A percentile compares a stretch with the other conserved stretches of the same genome.
Evolutionary conservation across 495 filamentous ascomycete species (phyloP).

Genomic region (Pseudevernia furfuracea): DNA sequence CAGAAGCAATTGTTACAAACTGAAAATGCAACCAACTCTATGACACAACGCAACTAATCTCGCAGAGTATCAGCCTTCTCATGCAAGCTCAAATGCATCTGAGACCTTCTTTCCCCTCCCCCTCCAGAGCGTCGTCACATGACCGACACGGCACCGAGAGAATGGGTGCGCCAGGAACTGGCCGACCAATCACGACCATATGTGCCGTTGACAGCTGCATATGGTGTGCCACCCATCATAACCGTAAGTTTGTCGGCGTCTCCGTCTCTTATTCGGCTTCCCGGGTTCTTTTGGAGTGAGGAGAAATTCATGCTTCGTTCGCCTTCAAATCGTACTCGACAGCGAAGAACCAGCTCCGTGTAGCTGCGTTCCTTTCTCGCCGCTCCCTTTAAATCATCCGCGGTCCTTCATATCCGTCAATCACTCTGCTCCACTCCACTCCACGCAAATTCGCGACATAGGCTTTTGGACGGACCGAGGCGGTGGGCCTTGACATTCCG

Average conservation of each 20-base stretch:
- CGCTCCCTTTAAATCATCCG: conserved; percentile 4
- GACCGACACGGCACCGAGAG: conserved; percentile 20
- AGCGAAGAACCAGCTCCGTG: not conserved
- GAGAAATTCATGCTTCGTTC: no score
- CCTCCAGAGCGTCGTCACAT: conserved; percentile 20
- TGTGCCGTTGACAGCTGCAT: conserved; percentile 3
- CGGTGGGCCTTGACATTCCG: conserved; percentile 11
- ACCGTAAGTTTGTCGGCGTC: not conserved
- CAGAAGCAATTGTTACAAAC: not conserved
- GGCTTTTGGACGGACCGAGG: conserved; percentile 4
- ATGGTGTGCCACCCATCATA: conserved; percentile 9
- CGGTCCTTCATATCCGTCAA: conserved; percentile 9
- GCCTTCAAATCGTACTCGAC: not conserved
- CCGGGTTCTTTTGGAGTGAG: not conserved
- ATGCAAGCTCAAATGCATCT: not conserved
- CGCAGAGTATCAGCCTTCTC: not conserved
- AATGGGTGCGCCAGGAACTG: conserved; percentile 7
- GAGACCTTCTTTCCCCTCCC: not conserved
- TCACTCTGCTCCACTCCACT: conserved; percentile 10
- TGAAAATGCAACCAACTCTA: not conserved
- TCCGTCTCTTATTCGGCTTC: not conserved
- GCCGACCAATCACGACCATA: conserved; percentile 11
- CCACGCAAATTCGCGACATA: not conserved
- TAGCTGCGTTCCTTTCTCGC: not conserved
- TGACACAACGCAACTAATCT: not conserved